phyloP scores from a whole-genome alignment of 495 filamentous ascomycete species.

The Pyrenula aspistea region DNA sequence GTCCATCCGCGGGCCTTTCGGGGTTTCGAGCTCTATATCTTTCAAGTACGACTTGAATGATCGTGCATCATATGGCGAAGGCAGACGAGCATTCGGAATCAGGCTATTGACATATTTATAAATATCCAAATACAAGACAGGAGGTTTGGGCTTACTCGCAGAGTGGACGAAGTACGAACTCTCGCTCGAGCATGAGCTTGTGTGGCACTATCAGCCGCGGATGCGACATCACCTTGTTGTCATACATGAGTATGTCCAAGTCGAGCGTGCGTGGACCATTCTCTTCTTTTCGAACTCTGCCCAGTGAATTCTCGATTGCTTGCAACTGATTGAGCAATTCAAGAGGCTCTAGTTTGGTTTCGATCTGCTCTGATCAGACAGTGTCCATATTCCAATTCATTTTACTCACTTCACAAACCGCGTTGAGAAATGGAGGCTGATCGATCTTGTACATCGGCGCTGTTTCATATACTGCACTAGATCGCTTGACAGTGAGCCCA shows the following conservation, averaged over 20 bases:
- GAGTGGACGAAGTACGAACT: conserved; percentile 85
- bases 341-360: conserved; percentile 64
- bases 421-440: conserved; percentile 83
- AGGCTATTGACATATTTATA: conserved; percentile 28
- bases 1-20: not conserved
- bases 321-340: conserved; percentile 71
- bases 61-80: conserved; percentile 9
- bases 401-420: conserved; percentile 72
- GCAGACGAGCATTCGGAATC: conserved; percentile 45
- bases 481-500: conserved; percentile 62
- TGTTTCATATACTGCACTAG: conserved; percentile 87
- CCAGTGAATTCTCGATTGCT: conserved; percentile 64
- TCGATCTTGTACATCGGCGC: conserved; percentile 91
- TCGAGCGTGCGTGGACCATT: conserved; percentile 93
- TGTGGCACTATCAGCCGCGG: conserved; percentile 76
- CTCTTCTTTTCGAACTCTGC: conserved; percentile 72
- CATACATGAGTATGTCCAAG: conserved; percentile 85
- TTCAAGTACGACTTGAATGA: not conserved
- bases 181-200: conserved; percentile 72
- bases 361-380: conserved; percentile 42
- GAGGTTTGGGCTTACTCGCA: conserved; percentile 52
- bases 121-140: not conserved
- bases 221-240: conserved; percentile 49
- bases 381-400: not conserved
- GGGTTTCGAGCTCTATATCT: not conserved